These are phyloP conservation scores for Cardamine resedifolia DNA, from an alignment of 345 rosid species.

Conservation along the genomic window DNA sequence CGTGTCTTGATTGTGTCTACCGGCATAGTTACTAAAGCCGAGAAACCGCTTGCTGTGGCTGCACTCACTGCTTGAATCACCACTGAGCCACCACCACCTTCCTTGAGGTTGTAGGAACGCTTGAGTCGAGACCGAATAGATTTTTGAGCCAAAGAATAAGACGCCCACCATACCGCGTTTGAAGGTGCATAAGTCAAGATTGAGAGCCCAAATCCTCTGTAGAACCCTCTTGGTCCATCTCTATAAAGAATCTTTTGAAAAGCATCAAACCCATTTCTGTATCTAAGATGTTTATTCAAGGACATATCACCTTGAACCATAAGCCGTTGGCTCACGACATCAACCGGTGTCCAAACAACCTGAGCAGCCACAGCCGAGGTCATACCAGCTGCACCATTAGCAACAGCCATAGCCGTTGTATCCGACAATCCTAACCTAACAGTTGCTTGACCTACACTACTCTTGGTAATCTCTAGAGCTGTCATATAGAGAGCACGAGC, in stretches of 20 bases:
- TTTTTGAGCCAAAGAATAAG: slow-evolving; percentile 68
- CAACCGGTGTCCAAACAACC: slow-evolving; percentile 85
- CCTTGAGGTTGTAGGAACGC: slow-evolving; percentile 32
- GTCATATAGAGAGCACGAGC: slow-evolving; percentile 94
- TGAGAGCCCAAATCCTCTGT: slow-evolving; percentile 85
- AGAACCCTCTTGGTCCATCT: slow-evolving; percentile 74
- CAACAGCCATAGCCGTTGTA: slow-evolving; percentile 58
- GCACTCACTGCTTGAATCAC: slow-evolving; percentile 76
- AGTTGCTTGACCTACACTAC: slow-evolving; percentile 67
- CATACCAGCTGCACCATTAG: slow-evolving; percentile 85
- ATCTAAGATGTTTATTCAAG: slow-evolving; percentile 41
- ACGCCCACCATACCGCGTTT: slow-evolving; percentile 87
- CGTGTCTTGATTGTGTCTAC: slow-evolving; percentile 85
- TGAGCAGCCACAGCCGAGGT: slow-evolving; percentile 93
- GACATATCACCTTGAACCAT: slow-evolving; percentile 69
- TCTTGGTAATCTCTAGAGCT: slow-evolving; percentile 85
- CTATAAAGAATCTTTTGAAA: slow-evolving; percentile 60
- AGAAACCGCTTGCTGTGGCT: slow-evolving; percentile 76
- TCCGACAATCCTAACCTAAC: slow-evolving; percentile 75
- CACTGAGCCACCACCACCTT: slow-evolving; percentile 41
- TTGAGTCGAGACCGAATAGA: slow-evolving; percentile 64
- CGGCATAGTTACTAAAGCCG: slow-evolving; percentile 82
- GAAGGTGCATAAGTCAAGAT: slow-evolving; percentile 88
- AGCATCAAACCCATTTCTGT: slow-evolving; percentile 72
- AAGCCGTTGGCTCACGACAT: slow-evolving; percentile 90